A percentile compares a stretch with the other conserved stretches of the same genome.
These are phyloP conservation scores for Puccinia horiana DNA, from an alignment of 1,284 basidiomycete genomes.

Conservation along the genomic window DNA sequence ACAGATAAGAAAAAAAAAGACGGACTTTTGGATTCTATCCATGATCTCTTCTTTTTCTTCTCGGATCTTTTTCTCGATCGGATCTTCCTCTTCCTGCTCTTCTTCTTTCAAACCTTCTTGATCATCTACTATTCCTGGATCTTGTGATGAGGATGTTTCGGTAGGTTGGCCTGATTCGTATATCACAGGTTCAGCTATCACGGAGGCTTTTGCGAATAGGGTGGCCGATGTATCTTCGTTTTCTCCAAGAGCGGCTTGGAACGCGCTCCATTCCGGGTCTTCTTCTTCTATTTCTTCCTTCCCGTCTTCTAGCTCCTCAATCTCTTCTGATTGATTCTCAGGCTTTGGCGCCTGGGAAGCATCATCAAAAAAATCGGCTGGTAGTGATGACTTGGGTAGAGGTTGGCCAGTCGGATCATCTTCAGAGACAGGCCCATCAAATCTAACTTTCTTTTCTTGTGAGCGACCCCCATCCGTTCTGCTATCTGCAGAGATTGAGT, in stretches of 20 bases:
- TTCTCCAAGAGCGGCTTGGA: conserved; percentile 63
- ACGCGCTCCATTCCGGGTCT: conserved; percentile 47
- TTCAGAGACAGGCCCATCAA: not conserved
- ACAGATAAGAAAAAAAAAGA: not conserved
- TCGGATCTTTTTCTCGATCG: conserved; percentile 65
- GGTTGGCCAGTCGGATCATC: not conserved
- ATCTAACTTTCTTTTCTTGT: conserved; percentile 32
- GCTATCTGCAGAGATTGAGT: not conserved
- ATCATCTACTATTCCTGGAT: not conserved
- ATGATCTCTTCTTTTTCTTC: conserved; percentile 51
- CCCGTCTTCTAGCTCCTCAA: not conserved
- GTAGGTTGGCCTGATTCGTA: conserved; percentile 52
- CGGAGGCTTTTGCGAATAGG: conserved; percentile 53
- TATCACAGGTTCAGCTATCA: conserved; percentile 52
- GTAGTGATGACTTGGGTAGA: conserved; percentile 13
- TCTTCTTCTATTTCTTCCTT: conserved; percentile 10
- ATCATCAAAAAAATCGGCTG: conserved; percentile 46
- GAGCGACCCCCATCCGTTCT: not conserved
- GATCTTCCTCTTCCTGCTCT: conserved; percentile 73
- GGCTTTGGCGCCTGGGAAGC: conserved; percentile 11
- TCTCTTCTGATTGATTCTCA: not conserved
- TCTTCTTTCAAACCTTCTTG: conserved; percentile 78
- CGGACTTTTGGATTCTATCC: conserved; percentile 48
- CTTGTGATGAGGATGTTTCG: conserved; percentile 40
- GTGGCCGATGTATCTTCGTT: conserved; percentile 63